Conservation (phyloP, 2,329 filamentous ascomycete genomes). For the Hysterium pulicare region DNA sequence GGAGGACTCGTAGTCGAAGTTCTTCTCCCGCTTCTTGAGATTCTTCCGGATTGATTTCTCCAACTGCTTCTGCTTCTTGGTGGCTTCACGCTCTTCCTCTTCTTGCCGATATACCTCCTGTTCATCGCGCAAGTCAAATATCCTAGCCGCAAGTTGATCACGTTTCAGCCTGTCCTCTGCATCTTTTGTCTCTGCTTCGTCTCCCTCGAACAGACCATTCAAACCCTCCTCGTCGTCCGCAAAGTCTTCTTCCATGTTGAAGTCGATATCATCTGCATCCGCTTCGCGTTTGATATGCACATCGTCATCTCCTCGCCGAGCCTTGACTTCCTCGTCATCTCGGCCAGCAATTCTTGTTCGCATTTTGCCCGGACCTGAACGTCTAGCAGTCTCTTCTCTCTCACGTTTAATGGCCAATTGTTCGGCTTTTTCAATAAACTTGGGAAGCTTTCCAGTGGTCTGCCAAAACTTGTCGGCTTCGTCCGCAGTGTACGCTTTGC, state of each 20-base stretch:
- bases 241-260: slow-evolving; percentile 67
- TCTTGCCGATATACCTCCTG: slow-evolving; percentile 62
- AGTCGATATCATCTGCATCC: slow-evolving; percentile 65
- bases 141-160: slow-evolving; percentile 81
- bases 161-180: slow-evolving; percentile 65
- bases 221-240: slow-evolving; percentile 74
- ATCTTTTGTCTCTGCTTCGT: slow-evolving; percentile 57
- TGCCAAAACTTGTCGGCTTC: slow-evolving; percentile 83
- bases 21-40: slow-evolving; percentile 79
- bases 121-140: slow-evolving; percentile 65
- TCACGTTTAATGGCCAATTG: slow-evolving; percentile 51
- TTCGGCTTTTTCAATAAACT: slow-evolving; percentile 62
- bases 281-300: slow-evolving; percentile 47
- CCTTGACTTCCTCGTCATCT: slow-evolving; percentile 37
- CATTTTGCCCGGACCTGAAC: slow-evolving; percentile 15
- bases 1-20: slow-evolving; percentile 76
- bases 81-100: slow-evolving; percentile 63
- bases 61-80: slow-evolving; percentile 64
- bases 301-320: slow-evolving; percentile 38
- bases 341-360: slow-evolving; percentile 29
- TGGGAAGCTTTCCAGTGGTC: slow-evolving; percentile 66
- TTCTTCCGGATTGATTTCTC: slow-evolving; percentile 78
- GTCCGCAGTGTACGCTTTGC: slow-evolving; percentile 75
- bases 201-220: slow-evolving; percentile 41
- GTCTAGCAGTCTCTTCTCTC: slow-evolving; percentile 23